Base-by-base conservation (phyloP, 2,329 filamentous ascomycete genomes). In the Pestalotiopsis fici region DNA sequence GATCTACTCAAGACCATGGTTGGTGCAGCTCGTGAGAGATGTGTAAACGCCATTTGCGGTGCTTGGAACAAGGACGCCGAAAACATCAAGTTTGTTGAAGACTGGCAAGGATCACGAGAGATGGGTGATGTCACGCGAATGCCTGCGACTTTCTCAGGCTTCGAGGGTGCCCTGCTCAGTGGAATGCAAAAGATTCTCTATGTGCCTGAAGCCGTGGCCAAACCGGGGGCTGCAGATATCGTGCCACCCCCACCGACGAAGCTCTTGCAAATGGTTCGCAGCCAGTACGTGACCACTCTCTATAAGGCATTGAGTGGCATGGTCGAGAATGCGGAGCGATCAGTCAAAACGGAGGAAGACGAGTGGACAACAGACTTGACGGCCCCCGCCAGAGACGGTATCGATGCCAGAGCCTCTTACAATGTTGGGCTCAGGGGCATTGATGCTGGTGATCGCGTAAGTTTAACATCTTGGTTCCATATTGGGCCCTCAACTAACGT, bases 141-240 rank as follows among this genome's bases (percentile, higher is more conserved):
- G 91, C 96, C 97, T 0, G 87, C 90, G 2, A 90, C 91, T 65
- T 98, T 99, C 78, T 86, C 93, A 18, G 88, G 92, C 0, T 97
- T 97, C 75, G 95, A 98, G 75, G 92, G 90, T 65, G 88, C 92
- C 6, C 85, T 99, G 13, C 83, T 99, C 23, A 86, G 85, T 1
- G 94, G 95, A 65, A 92, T 98, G 89, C 96, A 99, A 79, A 97
- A 95, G 82, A 97, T 98, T 65, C 85, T 98, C 31, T 99, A 98
- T 77, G 91, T 99, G 56, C 91, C 93, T 1, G 95, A 98, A 71
- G 93, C 93, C 25, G 92, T 90, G 83, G 88, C 86, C 57, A 94
- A 93, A 78, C 86, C 91, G 9, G 91, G 89, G 27, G 87, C 90
- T 4, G 88, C 86, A 59, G 90, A 93, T 74, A 94, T 99, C 70